Conservation (phyloP, 2,329 filamentous ascomycete genomes). For the Onygenales sp. region DNA sequence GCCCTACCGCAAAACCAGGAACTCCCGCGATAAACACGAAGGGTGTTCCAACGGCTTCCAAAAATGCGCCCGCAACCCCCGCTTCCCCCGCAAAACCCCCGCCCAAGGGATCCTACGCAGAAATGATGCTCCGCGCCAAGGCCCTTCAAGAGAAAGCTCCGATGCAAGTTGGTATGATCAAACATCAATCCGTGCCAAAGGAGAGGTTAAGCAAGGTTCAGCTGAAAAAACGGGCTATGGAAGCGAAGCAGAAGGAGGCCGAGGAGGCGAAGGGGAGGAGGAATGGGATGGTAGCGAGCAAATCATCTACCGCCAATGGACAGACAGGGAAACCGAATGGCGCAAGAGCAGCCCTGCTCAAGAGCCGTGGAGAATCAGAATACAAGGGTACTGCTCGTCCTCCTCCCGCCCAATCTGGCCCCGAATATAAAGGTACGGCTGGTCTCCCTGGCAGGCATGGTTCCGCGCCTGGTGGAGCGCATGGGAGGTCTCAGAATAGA, state of each 20-base stretch:
- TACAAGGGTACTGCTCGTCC: slow-evolving; percentile 30
- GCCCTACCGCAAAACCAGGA: not conserved
- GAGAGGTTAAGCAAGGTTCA: slow-evolving; percentile 49
- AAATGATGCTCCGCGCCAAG: slow-evolving; percentile 50
- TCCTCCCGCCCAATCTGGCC: slow-evolving; percentile 13
- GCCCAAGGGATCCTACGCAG: slow-evolving; percentile 50
- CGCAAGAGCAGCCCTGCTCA: slow-evolving; percentile 20
- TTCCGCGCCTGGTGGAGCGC: slow-evolving; percentile 17
- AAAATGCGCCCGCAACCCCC: slow-evolving; percentile 7
- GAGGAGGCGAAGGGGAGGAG: slow-evolving; percentile 24
- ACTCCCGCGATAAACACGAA: slow-evolving; percentile 8
- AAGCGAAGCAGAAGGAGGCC: slow-evolving; percentile 33
- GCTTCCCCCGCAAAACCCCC: slow-evolving; percentile 32
- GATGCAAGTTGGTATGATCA: slow-evolving; percentile 42
- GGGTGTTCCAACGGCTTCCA: slow-evolving; percentile 7
- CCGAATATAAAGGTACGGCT: slow-evolving; percentile 34
- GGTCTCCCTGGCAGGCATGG: slow-evolving; percentile 23
- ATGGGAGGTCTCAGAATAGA: slow-evolving; percentile 4
- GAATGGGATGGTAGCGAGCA: slow-evolving; percentile 7
- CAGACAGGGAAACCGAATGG: slow-evolving; percentile 14
- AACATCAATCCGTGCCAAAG: slow-evolving; percentile 44
- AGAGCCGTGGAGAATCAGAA: slow-evolving; percentile 21
- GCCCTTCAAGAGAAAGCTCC: slow-evolving; percentile 40
- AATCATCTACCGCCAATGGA: slow-evolving; percentile 11
- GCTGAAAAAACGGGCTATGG: slow-evolving; percentile 35